A percentile compares a stretch with the other conserved stretches of the same genome.
phyloP scores from a whole-genome alignment of 169 alveolate genomes.

The Plasmodium yoelii region DNA sequence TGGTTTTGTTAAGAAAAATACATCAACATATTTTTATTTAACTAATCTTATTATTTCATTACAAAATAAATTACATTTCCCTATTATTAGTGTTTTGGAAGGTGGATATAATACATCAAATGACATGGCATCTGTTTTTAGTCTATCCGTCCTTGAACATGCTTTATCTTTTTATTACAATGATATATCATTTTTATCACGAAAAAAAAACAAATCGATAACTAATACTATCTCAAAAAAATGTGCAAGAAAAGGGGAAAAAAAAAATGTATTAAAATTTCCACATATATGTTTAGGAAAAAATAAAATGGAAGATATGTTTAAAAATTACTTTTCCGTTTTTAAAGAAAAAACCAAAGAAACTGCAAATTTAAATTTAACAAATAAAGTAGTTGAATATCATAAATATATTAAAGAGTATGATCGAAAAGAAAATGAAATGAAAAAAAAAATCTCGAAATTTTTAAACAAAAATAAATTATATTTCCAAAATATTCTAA shows the following conservation, averaged over 20 bases:
- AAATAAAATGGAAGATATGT: conserved; percentile 38
- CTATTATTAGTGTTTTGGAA: conserved; percentile 96
- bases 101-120: conserved; percentile 98
- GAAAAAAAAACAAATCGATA: background rate
- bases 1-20: conserved; percentile 91
- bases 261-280: conserved; percentile 1
- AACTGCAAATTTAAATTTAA: conserved; percentile 59
- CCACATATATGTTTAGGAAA: conserved; percentile 57
- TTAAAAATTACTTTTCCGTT: conserved; percentile 39
- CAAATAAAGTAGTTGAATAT: conserved; percentile 23
- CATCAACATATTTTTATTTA: conserved; percentile 95
- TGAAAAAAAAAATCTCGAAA: conserved; percentile 22
- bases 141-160: conserved; percentile 94
- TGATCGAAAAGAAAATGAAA: conserved; percentile 17
- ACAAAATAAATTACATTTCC: conserved; percentile 91
- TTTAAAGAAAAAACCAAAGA: conserved; percentile 71
- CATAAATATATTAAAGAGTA: conserved; percentile 22
- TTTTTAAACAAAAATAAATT: conserved; percentile 1
- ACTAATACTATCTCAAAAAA: background rate
- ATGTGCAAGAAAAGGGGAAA: background rate
- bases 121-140: conserved; percentile 94
- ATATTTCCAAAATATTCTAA: conserved; percentile 11
- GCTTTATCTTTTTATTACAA: conserved; percentile 85
- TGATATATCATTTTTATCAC: conserved; percentile 5
- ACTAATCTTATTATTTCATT: conserved; percentile 94